phyloP scores from a whole-genome alignment of 1,284 basidiomycete species.

The Rhodotorula sp. region DNA sequence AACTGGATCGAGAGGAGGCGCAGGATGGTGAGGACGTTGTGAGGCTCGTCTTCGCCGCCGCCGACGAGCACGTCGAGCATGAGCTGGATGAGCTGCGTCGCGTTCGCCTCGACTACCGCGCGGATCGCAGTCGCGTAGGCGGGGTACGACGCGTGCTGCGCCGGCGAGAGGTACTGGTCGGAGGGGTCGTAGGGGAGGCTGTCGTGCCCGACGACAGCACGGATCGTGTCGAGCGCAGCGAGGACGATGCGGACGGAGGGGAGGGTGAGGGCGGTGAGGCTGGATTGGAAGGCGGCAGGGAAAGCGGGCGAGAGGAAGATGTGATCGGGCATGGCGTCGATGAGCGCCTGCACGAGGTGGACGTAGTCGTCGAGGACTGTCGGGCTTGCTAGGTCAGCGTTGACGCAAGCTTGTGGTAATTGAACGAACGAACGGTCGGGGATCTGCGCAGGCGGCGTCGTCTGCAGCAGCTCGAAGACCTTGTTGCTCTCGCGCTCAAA shows the following conservation, averaged over 20 bases:
- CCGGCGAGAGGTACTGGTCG: slow-evolving; percentile 12
- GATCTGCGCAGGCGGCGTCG: slow-evolving; percentile 67
- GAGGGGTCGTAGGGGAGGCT: slow-evolving; percentile 48
- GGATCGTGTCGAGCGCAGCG: slow-evolving; percentile 77
- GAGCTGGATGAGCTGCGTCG: slow-evolving; percentile 67
- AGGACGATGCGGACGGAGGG: slow-evolving; percentile 79
- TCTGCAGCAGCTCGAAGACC: slow-evolving; percentile 66
- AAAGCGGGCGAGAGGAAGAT: slow-evolving; percentile 76
- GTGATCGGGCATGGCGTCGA: slow-evolving; percentile 69
- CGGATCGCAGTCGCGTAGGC: slow-evolving; percentile 65
- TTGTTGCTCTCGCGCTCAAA: slow-evolving; percentile 75
- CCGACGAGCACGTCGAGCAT: slow-evolving; percentile 78
- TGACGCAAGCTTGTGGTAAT: neutral
- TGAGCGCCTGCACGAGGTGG: slow-evolving; percentile 73
- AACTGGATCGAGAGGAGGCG: slow-evolving; percentile 68
- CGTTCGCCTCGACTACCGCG: slow-evolving; percentile 70
- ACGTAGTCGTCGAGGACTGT: slow-evolving; percentile 94
- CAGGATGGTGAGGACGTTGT: slow-evolving; percentile 74
- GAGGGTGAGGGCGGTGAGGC: slow-evolving; percentile 74
- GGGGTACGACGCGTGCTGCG: slow-evolving; percentile 12
- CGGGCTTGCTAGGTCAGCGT: neutral
- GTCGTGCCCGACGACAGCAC: slow-evolving; percentile 67
- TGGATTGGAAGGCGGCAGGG: slow-evolving; percentile 70
- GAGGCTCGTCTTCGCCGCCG: slow-evolving; percentile 83
- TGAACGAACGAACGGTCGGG: slow-evolving; percentile 68